Evolutionary conservation across 2,329 filamentous ascomycete species (phyloP).

Genomic region (Pochonia chlamydosporia): DNA sequence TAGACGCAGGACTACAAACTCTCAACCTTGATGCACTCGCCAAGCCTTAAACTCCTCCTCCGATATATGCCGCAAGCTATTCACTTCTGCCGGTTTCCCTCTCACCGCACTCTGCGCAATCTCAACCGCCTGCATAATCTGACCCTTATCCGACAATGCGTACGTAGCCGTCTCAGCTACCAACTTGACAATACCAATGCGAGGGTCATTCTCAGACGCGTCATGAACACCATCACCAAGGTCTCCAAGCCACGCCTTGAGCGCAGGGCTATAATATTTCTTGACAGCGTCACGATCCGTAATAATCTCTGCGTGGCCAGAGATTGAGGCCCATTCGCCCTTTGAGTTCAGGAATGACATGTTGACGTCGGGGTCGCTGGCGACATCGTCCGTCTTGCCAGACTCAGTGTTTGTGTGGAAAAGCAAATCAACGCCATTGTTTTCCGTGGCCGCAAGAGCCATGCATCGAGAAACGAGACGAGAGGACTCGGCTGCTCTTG

Average conservation of each 20-base stretch:
- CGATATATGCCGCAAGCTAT: conserved; percentile 69
- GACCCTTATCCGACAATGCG: conserved; percentile 55
- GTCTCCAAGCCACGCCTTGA: conserved; percentile 85
- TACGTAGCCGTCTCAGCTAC: conserved; percentile 69
- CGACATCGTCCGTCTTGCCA: conserved; percentile 78
- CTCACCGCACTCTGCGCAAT: conserved; percentile 70
- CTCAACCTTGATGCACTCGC: conserved; percentile 12
- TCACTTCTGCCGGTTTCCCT: conserved; percentile 65
- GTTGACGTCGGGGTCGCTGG: conserved; percentile 68
- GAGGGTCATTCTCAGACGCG: conserved; percentile 72
- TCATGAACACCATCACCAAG: conserved; percentile 79
- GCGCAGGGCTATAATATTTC: conserved; percentile 66
- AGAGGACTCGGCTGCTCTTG: conserved; percentile 57
- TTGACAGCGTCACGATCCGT: conserved; percentile 63
- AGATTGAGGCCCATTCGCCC: conserved; percentile 82
- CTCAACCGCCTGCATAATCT: conserved; percentile 60
- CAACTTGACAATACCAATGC: conserved; percentile 76
- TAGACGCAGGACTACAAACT: too few species aligned
- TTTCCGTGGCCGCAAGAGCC: conserved; percentile 78
- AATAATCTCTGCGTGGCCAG: conserved; percentile 64
- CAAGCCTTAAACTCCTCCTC: conserved; percentile 61
- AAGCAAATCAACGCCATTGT: conserved; percentile 71
- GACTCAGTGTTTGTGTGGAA: conserved; percentile 92
- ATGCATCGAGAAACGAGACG: conserved; percentile 77
- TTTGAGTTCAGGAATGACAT: conserved; percentile 70